Base-by-base conservation (phyloP, 768 basidiomycete genomes). In the Tremella yokohamensis region DNA sequence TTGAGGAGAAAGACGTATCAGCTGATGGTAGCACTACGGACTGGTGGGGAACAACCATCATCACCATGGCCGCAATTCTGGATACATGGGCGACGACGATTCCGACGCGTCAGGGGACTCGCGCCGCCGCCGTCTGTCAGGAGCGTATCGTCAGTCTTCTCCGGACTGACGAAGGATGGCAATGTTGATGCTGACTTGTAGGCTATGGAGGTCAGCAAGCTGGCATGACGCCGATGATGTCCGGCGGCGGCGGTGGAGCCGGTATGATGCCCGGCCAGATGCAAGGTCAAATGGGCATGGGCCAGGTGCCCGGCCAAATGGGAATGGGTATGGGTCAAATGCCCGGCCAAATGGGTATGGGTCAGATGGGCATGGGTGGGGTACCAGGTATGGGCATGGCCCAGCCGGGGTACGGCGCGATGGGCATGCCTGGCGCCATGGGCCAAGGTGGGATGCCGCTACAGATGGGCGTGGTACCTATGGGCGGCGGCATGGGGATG, bases 11-110 rank as follows among this genome's bases (percentile, higher is more conserved):
- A 16, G 8, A 12, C 52, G 25, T 11, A 24, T 54, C 51, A 54
- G 40, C 58, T 24, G 19, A 40, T 51, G 15, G 9, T 57, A 69
- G 68, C 68, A 72, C 54, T 72, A 72, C 39, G 70, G 67, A 37
- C 52, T 69, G 13, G 40, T 57, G 22, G 52, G 49, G 13, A 54
- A 53, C 49, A 22, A 57, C 16, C 49, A 61, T 52, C 26, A 49
- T 25, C 59, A 59, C 47, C 40, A 55, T 24, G 42, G 52, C 22
- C 15, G 54, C 13, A 49, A 63, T 18, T 56, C 56, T 48, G 42
- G 42, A 8, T 45, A 18, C n/a, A 45, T 22, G 42, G 22, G n/a
- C 4, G 42, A 45, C 42, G 42, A 45, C n/a, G 42, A 45, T 45
- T 45, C 42, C 42, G 42, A 45, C n/a, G 42, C n/a, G 6, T 45